These are phyloP conservation scores for Durotheca rogersii DNA, from an alignment of 495 filamentous ascomycete species.

Conservation along the genomic window DNA sequence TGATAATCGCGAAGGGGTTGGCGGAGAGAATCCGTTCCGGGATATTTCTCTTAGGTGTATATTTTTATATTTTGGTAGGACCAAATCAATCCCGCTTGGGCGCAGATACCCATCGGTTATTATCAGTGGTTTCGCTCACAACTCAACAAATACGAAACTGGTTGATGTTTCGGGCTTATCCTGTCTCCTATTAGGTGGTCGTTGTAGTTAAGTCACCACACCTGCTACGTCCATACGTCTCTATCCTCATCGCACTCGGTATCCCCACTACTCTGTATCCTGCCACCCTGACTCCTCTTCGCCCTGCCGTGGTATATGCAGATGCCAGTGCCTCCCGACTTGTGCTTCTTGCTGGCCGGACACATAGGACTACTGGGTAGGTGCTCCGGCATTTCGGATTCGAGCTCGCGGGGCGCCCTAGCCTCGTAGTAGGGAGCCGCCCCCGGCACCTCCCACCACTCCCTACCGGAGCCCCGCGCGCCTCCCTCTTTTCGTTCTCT, in stretches of 20 bases:
- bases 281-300: too few relatives aligned
- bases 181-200: neutral
- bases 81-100: too few relatives aligned
- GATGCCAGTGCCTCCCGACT: slow-evolving; percentile 53
- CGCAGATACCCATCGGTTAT: too few relatives aligned
- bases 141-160: neutral
- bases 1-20: too few relatives aligned
- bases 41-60: too few relatives aligned
- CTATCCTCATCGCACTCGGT: neutral
- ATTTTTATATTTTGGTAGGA: too few relatives aligned
- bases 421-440: slow-evolving; percentile 13
- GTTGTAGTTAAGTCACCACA: neutral
- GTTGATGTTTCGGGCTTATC: neutral
- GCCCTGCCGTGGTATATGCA: slow-evolving; percentile 49
- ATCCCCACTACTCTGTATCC: neutral
- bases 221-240: slow-evolving; percentile 3
- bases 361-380: slow-evolving; percentile 64
- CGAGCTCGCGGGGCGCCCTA: slow-evolving; percentile 36
- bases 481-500: slow-evolving; percentile 8
- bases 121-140: neutral
- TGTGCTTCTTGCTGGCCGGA: slow-evolving; percentile 57
- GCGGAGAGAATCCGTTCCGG: too few relatives aligned
- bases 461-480: slow-evolving; percentile 8
- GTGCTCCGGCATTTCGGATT: slow-evolving; percentile 64
- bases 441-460: slow-evolving; percentile 37